Evolutionary conservation across 108 stramenopile genomes (phyloP).

Genomic region (Seminavis robusta): DNA sequence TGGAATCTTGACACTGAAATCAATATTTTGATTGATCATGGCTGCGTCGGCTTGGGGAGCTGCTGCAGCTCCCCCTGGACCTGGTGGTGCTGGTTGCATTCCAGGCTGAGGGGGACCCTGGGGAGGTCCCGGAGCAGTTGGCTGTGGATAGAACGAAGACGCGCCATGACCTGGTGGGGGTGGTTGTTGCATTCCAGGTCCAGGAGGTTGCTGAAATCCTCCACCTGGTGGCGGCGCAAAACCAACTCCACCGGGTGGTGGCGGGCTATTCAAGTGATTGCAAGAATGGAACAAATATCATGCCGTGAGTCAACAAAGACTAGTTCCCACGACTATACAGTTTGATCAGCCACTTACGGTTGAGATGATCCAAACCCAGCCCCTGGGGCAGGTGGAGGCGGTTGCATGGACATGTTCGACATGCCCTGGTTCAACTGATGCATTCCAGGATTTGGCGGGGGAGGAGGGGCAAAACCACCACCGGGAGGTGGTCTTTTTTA

Average conservation of each 20-base stretch:
- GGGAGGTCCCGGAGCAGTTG: constrained; percentile 4
- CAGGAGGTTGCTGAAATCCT: constrained; percentile 7
- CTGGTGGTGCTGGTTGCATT: background rate
- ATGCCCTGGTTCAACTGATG: constrained; percentile 51
- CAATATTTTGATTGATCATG: constrained; percentile 57
- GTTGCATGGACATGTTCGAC: constrained; percentile 44
- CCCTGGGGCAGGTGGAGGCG: constrained; percentile 19
- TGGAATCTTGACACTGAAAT: constrained; percentile 65
- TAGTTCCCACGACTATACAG: no score
- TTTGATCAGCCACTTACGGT: constrained; percentile 8
- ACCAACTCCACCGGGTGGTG: constrained; percentile 11
- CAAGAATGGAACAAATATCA: no score
- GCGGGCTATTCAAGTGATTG: constrained; percentile 2
- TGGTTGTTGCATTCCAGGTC: constrained; percentile 20
- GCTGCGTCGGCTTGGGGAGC: constrained; percentile 7
- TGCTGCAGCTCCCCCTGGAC: constrained; percentile 17
- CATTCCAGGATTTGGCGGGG: constrained; percentile 15
- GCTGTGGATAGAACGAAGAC: constrained; percentile 5
- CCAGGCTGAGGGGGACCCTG: background rate
- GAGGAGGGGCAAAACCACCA: constrained; percentile 33
- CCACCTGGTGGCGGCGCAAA: constrained; percentile 13
- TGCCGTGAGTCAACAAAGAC: no score
- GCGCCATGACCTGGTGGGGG: constrained; percentile 6
- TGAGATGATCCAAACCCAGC: background rate
- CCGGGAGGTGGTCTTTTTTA: constrained; percentile 6